These are phyloP conservation scores for Luvunga scandens DNA, from an alignment of 345 rosid species.

Conservation along the genomic window DNA sequence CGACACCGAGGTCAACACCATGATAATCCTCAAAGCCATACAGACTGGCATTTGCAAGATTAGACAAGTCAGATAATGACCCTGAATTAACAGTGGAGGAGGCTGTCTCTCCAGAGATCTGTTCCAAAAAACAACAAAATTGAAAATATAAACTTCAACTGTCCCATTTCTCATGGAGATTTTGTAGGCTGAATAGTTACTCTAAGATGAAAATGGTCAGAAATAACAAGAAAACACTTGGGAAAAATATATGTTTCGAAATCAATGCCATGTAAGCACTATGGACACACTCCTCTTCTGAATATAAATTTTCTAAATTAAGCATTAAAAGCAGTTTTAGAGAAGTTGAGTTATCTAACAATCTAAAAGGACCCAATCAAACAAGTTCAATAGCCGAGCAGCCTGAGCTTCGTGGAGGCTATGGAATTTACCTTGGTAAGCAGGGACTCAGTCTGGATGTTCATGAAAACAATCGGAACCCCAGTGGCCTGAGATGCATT, in stretches of 20 bases:
- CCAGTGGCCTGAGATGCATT: conserved; percentile 76
- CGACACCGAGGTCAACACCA: conserved; percentile 95
- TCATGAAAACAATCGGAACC: conserved; percentile 80
- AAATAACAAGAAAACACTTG: background rate
- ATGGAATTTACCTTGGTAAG: conserved; percentile 72
- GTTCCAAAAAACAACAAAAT: background rate
- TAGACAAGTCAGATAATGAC: conserved; percentile 75
- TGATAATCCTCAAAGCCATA: conserved; percentile 99
- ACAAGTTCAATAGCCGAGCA: background rate
- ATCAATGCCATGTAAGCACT: too few species aligned
- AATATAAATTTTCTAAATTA: background rate
- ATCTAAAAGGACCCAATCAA: background rate
- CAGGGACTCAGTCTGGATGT: conserved; percentile 87
- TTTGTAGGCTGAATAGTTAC: background rate
- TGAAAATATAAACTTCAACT: background rate
- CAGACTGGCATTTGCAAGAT: conserved; percentile 68
- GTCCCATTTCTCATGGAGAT: background rate
- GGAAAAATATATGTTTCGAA: background rate
- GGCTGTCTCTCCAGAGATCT: conserved; percentile 97
- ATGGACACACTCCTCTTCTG: background rate
- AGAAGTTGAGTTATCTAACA: background rate
- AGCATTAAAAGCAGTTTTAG: background rate
- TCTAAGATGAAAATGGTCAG: background rate
- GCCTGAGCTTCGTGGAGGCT: background rate
- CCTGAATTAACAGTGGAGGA: conserved; percentile 83